phyloP scores from a whole-genome alignment of 352 stramenopile genomes.

The Globisporangium ultimum region DNA sequence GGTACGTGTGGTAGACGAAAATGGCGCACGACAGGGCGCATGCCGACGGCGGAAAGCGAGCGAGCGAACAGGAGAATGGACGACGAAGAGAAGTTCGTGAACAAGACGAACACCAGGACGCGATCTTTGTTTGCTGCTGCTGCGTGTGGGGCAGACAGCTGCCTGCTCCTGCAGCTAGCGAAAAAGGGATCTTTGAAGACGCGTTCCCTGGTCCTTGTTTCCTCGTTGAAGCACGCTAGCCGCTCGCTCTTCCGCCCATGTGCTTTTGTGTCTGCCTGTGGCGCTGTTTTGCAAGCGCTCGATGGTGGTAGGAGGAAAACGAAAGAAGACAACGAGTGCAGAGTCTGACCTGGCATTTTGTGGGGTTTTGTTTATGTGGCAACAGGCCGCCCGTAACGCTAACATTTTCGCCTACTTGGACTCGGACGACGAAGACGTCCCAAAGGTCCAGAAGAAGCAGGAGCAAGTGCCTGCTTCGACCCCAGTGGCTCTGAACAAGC shows the following conservation, averaged over 20 bases:
- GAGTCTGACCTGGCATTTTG: background rate
- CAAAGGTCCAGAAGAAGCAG: constrained; percentile 63
- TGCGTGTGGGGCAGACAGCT: too few species aligned
- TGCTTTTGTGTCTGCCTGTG: too few species aligned
- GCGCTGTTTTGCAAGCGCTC: too few species aligned
- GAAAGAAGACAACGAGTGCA: too few species aligned
- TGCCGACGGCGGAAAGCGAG: background rate
- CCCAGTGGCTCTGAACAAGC: constrained; percentile 78
- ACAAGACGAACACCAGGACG: background rate
- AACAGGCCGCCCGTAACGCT: constrained; percentile 43
- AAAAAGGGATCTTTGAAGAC: background rate
- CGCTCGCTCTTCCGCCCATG: too few species aligned
- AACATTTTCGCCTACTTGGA: constrained; percentile 76
- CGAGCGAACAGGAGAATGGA: background rate
- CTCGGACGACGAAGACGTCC: constrained; percentile 76
- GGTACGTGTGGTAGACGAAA: constrained; percentile 8
- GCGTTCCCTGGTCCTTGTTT: too few species aligned
- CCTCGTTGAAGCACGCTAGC: too few species aligned
- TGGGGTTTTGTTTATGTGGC: background rate
- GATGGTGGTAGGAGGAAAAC: too few species aligned
- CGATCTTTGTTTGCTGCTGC: constrained; percentile 6
- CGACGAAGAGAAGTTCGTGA: background rate
- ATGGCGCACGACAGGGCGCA: background rate
- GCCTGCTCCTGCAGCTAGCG: too few species aligned
- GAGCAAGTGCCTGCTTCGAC: constrained; percentile 39